Percentiles rank a stretch among this genome's conserved stretches.
These are phyloP conservation scores for Venturia aucupariae DNA, from an alignment of 2,329 filamentous ascomycete species.

Conservation along the genomic window DNA sequence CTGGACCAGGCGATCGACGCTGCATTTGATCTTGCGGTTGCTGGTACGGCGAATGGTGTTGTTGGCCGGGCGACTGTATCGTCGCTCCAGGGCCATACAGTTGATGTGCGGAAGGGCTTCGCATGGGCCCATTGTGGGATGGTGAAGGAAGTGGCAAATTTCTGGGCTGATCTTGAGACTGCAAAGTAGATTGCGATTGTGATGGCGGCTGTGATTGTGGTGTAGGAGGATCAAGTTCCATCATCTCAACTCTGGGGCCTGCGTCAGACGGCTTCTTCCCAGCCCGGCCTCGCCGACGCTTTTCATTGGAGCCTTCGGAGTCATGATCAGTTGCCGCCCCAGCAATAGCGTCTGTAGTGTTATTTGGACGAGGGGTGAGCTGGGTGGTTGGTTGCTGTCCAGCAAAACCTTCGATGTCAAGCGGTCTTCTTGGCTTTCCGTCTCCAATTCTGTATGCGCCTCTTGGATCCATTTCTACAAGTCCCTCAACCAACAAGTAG, in stretches of 20 bases:
- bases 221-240: slow-evolving; percentile 10
- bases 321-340: slow-evolving; percentile 1
- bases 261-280: slow-evolving; percentile 12
- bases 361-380: slow-evolving; percentile 7
- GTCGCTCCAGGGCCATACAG: not conserved
- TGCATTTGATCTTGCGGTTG: not conserved
- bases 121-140: not conserved
- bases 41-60: not conserved
- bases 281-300: slow-evolving; percentile 12
- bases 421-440: slow-evolving; percentile 11
- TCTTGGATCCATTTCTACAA: slow-evolving; percentile 22
- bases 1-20: not conserved
- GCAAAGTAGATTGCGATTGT: not conserved
- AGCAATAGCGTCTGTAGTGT: not conserved
- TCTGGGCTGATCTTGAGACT: slow-evolving; percentile 6
- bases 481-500: slow-evolving; percentile 32
- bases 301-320: slow-evolving; percentile 11
- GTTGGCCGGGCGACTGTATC: not conserved
- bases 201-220: not conserved
- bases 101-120: not conserved
- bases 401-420: slow-evolving; percentile 13
- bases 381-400: slow-evolving; percentile 13
- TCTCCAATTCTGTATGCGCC: slow-evolving; percentile 14
- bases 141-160: slow-evolving; percentile 1
- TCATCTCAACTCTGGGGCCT: slow-evolving; percentile 4